A percentile compares a stretch with the other conserved stretches of the same genome.
Evolutionary conservation across 139 green algal genomes (phyloP).

Genomic region (Tetradesmus obliquus): DNA sequence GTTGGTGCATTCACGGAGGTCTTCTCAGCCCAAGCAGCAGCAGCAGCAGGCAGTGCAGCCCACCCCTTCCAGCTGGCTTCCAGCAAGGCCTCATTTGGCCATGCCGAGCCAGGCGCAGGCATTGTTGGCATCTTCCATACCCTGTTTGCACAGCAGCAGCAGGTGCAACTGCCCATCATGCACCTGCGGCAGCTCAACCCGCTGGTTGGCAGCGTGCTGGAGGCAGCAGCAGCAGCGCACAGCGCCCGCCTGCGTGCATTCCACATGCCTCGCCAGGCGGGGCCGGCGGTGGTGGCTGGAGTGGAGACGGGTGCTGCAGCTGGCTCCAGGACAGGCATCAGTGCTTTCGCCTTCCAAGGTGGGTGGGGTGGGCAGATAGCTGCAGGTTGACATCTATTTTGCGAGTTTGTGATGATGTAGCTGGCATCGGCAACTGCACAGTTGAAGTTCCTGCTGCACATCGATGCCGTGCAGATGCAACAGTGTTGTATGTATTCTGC

Average conservation of each 20-base stretch:
- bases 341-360: conserved; percentile 77
- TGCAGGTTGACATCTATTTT: no score
- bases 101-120: conserved; percentile 83
- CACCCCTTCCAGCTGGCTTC: neutral
- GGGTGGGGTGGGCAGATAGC: no score
- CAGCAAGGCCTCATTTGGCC: conserved; percentile 66
- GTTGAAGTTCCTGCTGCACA: no score
- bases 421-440: no score
- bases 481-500: neutral
- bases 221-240: neutral
- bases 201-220: conserved; percentile 9
- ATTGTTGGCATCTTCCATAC: conserved; percentile 73
- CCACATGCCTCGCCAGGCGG: neutral
- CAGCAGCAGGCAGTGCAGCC: conserved; percentile 53
- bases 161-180: conserved; percentile 58
- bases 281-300: neutral
- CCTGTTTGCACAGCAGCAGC: conserved; percentile 21
- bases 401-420: no score
- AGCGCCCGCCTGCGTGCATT: neutral
- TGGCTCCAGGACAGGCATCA: conserved; percentile 58
- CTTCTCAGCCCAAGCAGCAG: conserved; percentile 2
- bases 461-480: no score
- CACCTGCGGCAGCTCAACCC: conserved; percentile 81
- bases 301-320: neutral
- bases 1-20: conserved; percentile 74